Conservation (phyloP, 1,284 basidiomycete species). For the Sparassis latifolia region DNA sequence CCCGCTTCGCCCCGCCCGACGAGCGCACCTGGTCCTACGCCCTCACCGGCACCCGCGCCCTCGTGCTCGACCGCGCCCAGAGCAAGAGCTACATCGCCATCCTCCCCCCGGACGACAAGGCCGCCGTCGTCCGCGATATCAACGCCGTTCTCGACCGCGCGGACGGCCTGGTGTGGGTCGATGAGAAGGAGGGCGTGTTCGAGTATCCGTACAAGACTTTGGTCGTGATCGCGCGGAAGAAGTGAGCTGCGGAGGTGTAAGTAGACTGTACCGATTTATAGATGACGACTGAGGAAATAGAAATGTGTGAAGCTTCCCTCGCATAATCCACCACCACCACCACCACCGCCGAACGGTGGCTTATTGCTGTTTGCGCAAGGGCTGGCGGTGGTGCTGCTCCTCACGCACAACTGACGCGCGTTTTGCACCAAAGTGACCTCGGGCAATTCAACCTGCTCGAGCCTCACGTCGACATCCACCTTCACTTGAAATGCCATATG, state of each 20-base stretch:
- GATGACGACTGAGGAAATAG: too few relatives aligned
- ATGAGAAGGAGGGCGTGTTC: constrained; percentile 41
- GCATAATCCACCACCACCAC: too few relatives aligned
- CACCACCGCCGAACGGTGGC: too few relatives aligned
- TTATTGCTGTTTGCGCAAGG: too few relatives aligned
- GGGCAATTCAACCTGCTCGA: too few relatives aligned
- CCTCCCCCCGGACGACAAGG: constrained; percentile 47
- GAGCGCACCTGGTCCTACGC: constrained; percentile 47
- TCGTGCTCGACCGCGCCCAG: constrained; percentile 50
- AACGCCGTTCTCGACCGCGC: constrained; percentile 40
- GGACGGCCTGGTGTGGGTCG: constrained; percentile 40
- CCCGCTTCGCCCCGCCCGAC: constrained; percentile 45
- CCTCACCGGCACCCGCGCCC: constrained; percentile 42
- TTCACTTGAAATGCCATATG: too few relatives aligned
- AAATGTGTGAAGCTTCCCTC: too few relatives aligned
- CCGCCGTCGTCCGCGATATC: constrained; percentile 41
- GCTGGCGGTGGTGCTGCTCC: too few relatives aligned
- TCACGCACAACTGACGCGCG: too few relatives aligned
- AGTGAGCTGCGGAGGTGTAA: constrained; percentile 15
- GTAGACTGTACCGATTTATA: too few relatives aligned
- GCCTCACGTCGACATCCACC: too few relatives aligned
- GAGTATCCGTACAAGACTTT: constrained; percentile 50
- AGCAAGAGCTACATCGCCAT: constrained; percentile 74
- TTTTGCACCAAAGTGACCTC: too few relatives aligned
- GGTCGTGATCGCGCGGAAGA: constrained; percentile 36